Evolutionary conservation across 768 basidiomycete genomes (phyloP).

Genomic region (Tylopilus rubrobrunneus): DNA sequence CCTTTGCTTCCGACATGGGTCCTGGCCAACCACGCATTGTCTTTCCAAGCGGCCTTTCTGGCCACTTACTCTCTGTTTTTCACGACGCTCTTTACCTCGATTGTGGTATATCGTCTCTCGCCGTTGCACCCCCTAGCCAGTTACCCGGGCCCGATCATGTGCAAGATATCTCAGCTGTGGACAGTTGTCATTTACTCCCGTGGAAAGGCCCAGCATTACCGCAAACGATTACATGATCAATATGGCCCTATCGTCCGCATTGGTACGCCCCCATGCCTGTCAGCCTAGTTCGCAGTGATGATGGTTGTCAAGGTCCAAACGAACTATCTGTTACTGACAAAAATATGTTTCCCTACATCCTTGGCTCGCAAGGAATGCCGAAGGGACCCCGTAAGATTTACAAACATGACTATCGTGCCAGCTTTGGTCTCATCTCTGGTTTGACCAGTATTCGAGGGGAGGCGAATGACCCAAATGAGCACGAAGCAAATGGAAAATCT

Average conservation of each 20-base stretch:
- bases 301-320: constrained; percentile 32
- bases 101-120: constrained; percentile 35
- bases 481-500: constrained; percentile 7
- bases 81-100: constrained; percentile 22
- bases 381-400: constrained; percentile 27
- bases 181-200: constrained; percentile 15
- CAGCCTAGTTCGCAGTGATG: background rate
- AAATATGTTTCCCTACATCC: constrained; percentile 20
- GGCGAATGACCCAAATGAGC: constrained; percentile 17
- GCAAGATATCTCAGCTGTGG: constrained; percentile 32
- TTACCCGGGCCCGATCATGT: constrained; percentile 34
- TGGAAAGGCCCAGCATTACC: constrained; percentile 18
- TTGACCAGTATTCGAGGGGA: constrained; percentile 20
- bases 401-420: background rate
- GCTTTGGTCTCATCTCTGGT: constrained; percentile 2
- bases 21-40: constrained; percentile 5
- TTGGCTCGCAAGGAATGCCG: constrained; percentile 28
- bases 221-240: constrained; percentile 22
- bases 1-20: constrained; percentile 13
- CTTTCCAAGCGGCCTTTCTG: constrained; percentile 8
- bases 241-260: constrained; percentile 34
- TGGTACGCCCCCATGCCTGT: constrained; percentile 18
- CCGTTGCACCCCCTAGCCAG: constrained; percentile 36
- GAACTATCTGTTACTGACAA: constrained; percentile 32
- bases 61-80: constrained; percentile 17